Conservation (phyloP, 2,329 filamentous ascomycete genomes). For the Colletotrichum spinosum region DNA sequence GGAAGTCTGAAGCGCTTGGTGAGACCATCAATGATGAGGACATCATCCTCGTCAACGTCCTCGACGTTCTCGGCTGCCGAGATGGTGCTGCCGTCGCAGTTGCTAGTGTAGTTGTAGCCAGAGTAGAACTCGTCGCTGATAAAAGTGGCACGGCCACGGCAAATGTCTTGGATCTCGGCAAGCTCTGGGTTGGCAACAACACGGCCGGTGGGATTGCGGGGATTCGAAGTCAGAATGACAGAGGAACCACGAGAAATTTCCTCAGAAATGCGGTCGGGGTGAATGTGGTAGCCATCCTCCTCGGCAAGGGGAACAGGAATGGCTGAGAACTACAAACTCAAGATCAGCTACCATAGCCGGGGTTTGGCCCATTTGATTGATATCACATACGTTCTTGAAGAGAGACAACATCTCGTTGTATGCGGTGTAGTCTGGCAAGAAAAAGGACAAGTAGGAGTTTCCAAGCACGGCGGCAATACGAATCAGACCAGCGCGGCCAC, state of each 20-base stretch:
- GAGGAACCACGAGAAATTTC: constrained; percentile 88
- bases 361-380: no score
- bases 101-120: constrained; percentile 93
- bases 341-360: neutral
- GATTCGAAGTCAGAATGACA: constrained; percentile 95
- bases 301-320: constrained; percentile 88
- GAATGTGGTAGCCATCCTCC: constrained; percentile 91
- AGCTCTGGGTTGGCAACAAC: constrained; percentile 88
- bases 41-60: constrained; percentile 90
- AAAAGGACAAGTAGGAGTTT: constrained; percentile 93
- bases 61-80: constrained; percentile 90
- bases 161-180: constrained; percentile 91
- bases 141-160: constrained; percentile 88
- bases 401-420: constrained; percentile 98
- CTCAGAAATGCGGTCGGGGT: constrained; percentile 91
- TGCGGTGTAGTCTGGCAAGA: constrained; percentile 94
- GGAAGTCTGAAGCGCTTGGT: constrained; percentile 97
- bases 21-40: constrained; percentile 93
- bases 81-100: constrained; percentile 91
- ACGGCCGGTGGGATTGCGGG: constrained; percentile 91
- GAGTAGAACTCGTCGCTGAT: constrained; percentile 98
- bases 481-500: constrained; percentile 91
- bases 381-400: constrained; percentile 80
- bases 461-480: constrained; percentile 94
- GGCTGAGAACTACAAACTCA: constrained; percentile 75